Percentiles rank a stretch among this genome's conserved stretches.
Evolutionary conservation across 306 rosid species (phyloP).

Genomic region (Begonia masoniana): DNA sequence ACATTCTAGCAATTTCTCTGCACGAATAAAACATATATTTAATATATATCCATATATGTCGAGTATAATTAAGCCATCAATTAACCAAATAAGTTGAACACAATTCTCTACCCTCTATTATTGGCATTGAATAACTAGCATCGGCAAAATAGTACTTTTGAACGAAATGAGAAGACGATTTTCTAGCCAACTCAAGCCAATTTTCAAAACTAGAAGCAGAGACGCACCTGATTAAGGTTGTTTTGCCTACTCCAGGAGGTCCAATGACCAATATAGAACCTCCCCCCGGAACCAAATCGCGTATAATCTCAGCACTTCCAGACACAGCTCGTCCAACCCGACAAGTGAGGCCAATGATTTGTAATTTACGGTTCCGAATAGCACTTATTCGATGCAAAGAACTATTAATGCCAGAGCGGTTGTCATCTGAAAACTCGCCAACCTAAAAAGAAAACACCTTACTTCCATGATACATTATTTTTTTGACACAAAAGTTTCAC

Average conservation of each 20-base stretch:
- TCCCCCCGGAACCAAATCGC: conserved; percentile 67
- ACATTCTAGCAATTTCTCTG: conserved; percentile 97
- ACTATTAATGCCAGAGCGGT: conserved; percentile 86
- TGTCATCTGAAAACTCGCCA: conserved; percentile 95
- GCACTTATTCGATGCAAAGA: conserved; percentile 97
- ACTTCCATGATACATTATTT: no score
- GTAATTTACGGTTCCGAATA: conserved; percentile 77
- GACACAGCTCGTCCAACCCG: conserved; percentile 87
- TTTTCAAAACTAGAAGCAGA: no score
- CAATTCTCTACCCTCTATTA: no score
- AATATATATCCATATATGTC: background rate
- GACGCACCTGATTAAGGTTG: conserved; percentile 78
- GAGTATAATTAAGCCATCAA: no score
- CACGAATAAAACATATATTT: conserved; percentile 9
- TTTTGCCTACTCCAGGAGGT: conserved; percentile 99
- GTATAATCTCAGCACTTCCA: conserved; percentile 84
- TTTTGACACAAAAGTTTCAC: no score
- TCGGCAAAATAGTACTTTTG: no score
- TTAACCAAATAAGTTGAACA: no score
- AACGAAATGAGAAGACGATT: no score
- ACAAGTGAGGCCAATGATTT: conserved; percentile 94
- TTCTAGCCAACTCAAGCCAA: no score
- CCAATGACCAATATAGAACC: conserved; percentile 93
- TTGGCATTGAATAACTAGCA: no score
- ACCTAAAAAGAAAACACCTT: conserved; percentile 31